Conservation (phyloP, 2,329 filamentous ascomycete genomes). For the Ceratocystis eucalypticola region DNA sequence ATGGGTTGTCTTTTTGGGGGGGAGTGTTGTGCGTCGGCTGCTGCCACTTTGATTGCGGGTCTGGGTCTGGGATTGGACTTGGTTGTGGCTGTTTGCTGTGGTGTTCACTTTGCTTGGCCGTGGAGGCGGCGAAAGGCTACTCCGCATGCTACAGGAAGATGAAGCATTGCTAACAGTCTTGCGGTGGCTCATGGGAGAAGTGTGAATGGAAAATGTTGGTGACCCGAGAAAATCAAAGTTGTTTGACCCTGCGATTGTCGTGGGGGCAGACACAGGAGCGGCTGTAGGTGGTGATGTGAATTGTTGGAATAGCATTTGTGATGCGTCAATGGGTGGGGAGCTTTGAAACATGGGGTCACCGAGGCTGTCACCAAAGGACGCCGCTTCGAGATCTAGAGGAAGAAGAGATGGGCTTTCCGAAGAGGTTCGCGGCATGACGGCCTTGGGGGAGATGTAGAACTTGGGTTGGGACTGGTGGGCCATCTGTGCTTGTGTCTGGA, state of each 20-base stretch:
- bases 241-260: not conserved
- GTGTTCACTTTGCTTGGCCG: not conserved
- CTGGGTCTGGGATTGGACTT: not conserved
- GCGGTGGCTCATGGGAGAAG: not conserved
- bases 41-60: not conserved
- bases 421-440: slow-evolving; percentile 16
- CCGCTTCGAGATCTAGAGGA: slow-evolving; percentile 13
- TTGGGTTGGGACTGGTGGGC: not conserved
- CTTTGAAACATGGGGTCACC: slow-evolving; percentile 12
- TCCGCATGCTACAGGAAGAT: slow-evolving; percentile 4
- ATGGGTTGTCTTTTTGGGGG: slow-evolving; percentile 62
- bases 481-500: not conserved
- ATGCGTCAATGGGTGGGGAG: slow-evolving; percentile 13
- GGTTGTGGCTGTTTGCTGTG: not conserved
- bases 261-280: not conserved
- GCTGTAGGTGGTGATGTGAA: slow-evolving; percentile 4
- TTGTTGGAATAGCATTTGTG: slow-evolving; percentile 12
- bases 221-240: slow-evolving; percentile 16
- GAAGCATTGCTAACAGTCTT: slow-evolving; percentile 15
- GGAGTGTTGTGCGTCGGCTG: slow-evolving; percentile 16
- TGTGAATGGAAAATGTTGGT: slow-evolving; percentile 12
- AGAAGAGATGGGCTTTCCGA: slow-evolving; percentile 14
- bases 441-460: slow-evolving; percentile 15
- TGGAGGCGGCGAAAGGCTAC: slow-evolving; percentile 12
- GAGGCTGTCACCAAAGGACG: slow-evolving; percentile 5